A percentile compares a stretch with the other conserved stretches of the same genome.
Evolutionary conservation across 768 basidiomycete species (phyloP).

Genomic region (Lentinula sp.): DNA sequence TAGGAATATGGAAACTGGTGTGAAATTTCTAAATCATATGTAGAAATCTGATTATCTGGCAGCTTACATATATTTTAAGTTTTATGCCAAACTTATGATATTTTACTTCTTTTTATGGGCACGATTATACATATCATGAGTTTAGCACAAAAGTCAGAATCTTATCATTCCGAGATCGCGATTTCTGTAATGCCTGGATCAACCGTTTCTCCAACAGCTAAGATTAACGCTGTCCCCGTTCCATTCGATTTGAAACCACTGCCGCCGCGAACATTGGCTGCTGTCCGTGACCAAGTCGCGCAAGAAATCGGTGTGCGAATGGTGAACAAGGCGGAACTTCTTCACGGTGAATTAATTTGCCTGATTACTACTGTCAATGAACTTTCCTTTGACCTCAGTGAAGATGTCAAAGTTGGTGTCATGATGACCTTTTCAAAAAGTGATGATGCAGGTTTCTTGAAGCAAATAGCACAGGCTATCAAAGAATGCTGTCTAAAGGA

Average conservation of each 20-base stretch:
- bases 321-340: slow-evolving; percentile 38
- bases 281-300: slow-evolving; percentile 55
- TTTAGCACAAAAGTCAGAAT: too few species aligned
- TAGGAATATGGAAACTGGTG: too few species aligned
- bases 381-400: background rate
- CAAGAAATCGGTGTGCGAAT: slow-evolving; percentile 49
- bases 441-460: slow-evolving; percentile 52
- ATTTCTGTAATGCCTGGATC: background rate
- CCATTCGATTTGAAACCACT: slow-evolving; percentile 3
- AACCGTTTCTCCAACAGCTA: background rate
- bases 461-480: slow-evolving; percentile 45
- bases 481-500: slow-evolving; percentile 30
- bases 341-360: slow-evolving; percentile 34
- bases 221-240: background rate
- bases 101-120: too few species aligned
- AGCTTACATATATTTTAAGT: too few species aligned
- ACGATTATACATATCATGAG: too few species aligned
- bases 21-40: too few species aligned
- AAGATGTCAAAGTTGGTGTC: slow-evolving; percentile 52
- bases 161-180: background rate
- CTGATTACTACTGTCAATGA: background rate
- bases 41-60: too few species aligned
- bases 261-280: slow-evolving; percentile 47
- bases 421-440: slow-evolving; percentile 51
- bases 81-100: too few species aligned